Percentiles rank a stretch among this genome's conserved stretches.
These are phyloP conservation scores for Polytrichum commune DNA, from an alignment of 225 moss, liverwort and hornwort species.

Conservation along the genomic window DNA sequence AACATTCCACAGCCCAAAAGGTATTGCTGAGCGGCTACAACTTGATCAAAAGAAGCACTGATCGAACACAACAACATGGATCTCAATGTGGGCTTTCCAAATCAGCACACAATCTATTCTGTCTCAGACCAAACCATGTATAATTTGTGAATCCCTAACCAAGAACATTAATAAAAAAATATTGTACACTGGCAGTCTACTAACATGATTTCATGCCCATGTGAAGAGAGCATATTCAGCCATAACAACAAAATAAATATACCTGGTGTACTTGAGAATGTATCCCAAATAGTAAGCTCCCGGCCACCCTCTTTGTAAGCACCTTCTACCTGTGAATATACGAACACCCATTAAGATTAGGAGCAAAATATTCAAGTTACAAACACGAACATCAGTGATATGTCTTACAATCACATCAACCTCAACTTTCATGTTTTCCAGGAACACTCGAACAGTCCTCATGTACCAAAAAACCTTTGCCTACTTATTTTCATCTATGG, in stretches of 20 bases:
- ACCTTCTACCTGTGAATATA: conserved; percentile 79
- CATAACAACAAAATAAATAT: too few species aligned
- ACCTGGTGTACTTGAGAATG: conserved; percentile 67
- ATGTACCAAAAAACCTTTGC: too few species aligned
- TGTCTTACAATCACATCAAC: too few species aligned
- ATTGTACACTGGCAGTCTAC: too few species aligned
- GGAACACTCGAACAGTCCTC: too few species aligned
- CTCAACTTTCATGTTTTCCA: too few species aligned
- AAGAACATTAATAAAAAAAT: neutral
- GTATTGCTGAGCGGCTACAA: neutral
- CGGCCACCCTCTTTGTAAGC: conserved; percentile 65
- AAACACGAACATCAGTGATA: too few species aligned
- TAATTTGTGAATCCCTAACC: neutral
- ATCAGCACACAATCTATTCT: neutral
- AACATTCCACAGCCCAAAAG: neutral
- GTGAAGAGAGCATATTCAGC: too few species aligned
- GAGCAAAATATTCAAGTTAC: neutral
- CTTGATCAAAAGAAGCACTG: neutral
- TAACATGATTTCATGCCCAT: too few species aligned
- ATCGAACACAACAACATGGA: neutral
- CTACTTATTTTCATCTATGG: too few species aligned
- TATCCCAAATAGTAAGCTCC: conserved; percentile 78
- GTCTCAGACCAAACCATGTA: neutral
- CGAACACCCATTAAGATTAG: neutral
- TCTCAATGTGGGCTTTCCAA: neutral